Evolutionary conservation across 2,329 filamentous ascomycete genomes (phyloP).

Genomic region (Aspergillus ibericus): DNA sequence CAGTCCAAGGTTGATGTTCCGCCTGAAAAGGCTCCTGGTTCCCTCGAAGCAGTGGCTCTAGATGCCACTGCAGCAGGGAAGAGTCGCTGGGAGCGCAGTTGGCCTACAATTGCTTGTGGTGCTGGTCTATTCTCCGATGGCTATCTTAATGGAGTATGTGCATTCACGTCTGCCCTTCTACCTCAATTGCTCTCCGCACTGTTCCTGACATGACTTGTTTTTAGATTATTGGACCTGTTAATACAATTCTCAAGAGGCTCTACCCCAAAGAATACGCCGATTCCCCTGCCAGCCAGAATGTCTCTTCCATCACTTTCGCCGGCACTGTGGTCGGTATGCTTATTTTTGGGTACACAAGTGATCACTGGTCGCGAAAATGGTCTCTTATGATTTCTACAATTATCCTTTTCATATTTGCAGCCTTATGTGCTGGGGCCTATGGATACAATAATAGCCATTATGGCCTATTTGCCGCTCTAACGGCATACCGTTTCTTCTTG

Average conservation of each 20-base stretch:
- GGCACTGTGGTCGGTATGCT: constrained; percentile 82
- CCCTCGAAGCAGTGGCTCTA: constrained; percentile 8
- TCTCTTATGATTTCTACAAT: constrained; percentile 77
- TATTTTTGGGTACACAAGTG: constrained; percentile 75
- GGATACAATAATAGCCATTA: constrained; percentile 65
- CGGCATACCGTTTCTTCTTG: constrained; percentile 81
- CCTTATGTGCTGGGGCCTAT: constrained; percentile 75
- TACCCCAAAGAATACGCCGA: constrained; percentile 68
- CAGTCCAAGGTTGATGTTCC: not conserved
- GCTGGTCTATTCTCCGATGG: constrained; percentile 89
- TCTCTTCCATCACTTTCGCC: constrained; percentile 79
- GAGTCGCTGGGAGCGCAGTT: constrained; percentile 55
- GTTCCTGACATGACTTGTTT: not conserved
- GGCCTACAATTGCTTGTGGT: constrained; percentile 83
- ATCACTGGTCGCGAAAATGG: constrained; percentile 82
- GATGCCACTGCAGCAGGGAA: constrained; percentile 24
- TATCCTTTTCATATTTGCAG: constrained; percentile 82
- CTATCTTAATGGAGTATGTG: constrained; percentile 78
- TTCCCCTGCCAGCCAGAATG: constrained; percentile 70
- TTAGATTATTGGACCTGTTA: constrained; percentile 81
- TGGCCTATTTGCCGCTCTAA: constrained; percentile 75
- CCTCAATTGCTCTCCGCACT: not conserved
- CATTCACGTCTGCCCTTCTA: not conserved
- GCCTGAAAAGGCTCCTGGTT: constrained; percentile 5
- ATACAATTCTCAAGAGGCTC: constrained; percentile 68